Conservation (phyloP, 352 stramenopile genomes). For the Globisporangium ultimum region DNA sequence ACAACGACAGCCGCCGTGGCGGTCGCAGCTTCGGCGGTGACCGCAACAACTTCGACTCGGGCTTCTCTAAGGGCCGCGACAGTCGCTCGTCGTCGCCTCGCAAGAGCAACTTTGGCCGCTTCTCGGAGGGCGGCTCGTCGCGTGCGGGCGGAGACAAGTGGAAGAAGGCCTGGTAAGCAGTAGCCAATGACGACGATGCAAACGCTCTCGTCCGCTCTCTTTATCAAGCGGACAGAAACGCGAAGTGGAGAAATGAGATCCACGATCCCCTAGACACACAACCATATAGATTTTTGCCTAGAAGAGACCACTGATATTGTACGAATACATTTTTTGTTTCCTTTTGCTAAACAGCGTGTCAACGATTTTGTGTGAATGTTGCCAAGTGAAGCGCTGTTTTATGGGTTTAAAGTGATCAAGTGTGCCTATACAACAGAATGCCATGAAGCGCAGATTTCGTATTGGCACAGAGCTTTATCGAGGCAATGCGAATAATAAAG, state of each 20-base stretch:
- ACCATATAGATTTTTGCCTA: neutral
- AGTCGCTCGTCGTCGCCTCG: constrained; percentile 10
- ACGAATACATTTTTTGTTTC: neutral
- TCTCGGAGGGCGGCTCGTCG: constrained; percentile 27
- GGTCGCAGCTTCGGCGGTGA: constrained; percentile 16
- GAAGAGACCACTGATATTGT: constrained; percentile 7
- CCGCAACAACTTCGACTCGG: constrained; percentile 36
- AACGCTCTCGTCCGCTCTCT: neutral
- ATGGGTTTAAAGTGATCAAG: no score
- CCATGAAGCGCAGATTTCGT: no score
- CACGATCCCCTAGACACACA: neutral
- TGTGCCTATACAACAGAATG: no score
- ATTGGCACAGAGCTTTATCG: no score
- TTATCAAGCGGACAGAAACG: neutral
- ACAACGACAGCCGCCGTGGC: constrained; percentile 23
- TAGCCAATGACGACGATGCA: neutral
- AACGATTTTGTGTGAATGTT: no score
- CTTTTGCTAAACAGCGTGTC: neutral
- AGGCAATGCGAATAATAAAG: neutral
- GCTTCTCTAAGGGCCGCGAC: constrained; percentile 31
- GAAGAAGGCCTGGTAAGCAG: constrained; percentile 25
- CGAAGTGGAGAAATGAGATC: neutral
- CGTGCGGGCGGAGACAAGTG: constrained; percentile 14
- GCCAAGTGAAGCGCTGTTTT: no score
- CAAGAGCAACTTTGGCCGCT: constrained; percentile 28